phyloP scores from a whole-genome alignment of 768 basidiomycete species.

The Dacryopinax primogenitus region DNA sequence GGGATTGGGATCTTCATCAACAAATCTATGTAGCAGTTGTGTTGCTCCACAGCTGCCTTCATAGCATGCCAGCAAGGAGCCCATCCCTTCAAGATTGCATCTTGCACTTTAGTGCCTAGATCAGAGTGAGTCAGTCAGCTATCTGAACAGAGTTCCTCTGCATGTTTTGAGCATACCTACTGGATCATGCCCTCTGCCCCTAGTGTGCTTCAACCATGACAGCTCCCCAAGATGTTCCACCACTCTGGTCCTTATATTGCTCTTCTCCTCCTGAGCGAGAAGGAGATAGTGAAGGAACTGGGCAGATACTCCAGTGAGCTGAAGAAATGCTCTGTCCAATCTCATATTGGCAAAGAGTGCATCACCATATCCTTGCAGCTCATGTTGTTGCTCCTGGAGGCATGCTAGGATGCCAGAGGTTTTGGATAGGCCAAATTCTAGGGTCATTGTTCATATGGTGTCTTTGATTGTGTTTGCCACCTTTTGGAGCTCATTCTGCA shows the following conservation, averaged over 20 bases:
- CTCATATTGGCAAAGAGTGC: background rate
- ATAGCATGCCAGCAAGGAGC: background rate
- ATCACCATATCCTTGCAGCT: background rate
- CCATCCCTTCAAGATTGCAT: background rate
- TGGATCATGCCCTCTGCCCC: background rate
- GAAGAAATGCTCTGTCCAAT: background rate
- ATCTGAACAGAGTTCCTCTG: background rate
- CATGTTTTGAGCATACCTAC: background rate
- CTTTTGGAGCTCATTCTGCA: background rate
- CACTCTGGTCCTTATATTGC: background rate
- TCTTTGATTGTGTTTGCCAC: background rate
- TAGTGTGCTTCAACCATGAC: background rate
- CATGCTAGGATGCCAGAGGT: background rate
- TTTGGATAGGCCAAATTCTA: background rate
- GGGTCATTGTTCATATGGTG: background rate
- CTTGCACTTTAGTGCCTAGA: background rate
- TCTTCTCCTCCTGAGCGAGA: background rate
- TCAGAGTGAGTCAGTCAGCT: background rate
- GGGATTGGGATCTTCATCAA: background rate
- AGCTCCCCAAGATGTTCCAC: background rate
- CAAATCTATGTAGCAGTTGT: background rate
- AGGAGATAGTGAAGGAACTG: background rate
- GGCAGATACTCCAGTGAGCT: background rate
- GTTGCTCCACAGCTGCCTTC: background rate
- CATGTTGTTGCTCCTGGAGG: background rate